Evolutionary conservation across 805 yeast species (phyloP), one percentile per base, ranked within the genome.

Genomic region (Diddensiella transvaalensis): DNA sequence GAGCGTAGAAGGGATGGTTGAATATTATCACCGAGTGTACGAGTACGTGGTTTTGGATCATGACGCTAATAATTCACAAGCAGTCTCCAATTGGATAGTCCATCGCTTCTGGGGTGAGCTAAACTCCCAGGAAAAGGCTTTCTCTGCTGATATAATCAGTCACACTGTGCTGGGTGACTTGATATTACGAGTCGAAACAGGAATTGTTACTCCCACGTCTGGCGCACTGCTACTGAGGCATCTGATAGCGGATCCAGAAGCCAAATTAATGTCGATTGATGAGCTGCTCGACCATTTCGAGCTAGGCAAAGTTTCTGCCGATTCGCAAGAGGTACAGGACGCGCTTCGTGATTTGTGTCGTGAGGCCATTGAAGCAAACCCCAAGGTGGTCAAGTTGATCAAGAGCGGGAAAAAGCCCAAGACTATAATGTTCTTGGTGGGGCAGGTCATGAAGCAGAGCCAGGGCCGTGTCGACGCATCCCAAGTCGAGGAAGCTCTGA

Each of bases 401-500:
- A 62, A 62, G 19, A 58, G 67, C 0, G 90, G 89, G 2, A 81
- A 82, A 47, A 79, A 78, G 54, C 66, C 68, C 37, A 78, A 77
- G 30, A 79, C 89, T 10, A 58, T 91, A n/a, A 86, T 88, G 58
- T 87, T 72, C 59, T 70, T 93, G 48, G 75, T 93, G 2, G 98
- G 97, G 0, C 79, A 78, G 60, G 95, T 88, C 17, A 87, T 93
- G 96, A 79, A 80, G 58, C 69, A 74, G 47, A 78, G 87, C 1
- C 85, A 82, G 55, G 97, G 97, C 2, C 75, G 52, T 75, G 87
- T 59, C 4, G 59, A 58, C 22, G 58, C 63, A 3, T 42, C 40
- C 10, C 38, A 40, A 2, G 49, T 54, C n/a, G 58, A 54, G 36
- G 19, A 29, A 4, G 33, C 24, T 13, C 36, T 55, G 2, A 37